Conservation (phyloP, 805 yeast species). For the Lachancea cidri region DNA sequence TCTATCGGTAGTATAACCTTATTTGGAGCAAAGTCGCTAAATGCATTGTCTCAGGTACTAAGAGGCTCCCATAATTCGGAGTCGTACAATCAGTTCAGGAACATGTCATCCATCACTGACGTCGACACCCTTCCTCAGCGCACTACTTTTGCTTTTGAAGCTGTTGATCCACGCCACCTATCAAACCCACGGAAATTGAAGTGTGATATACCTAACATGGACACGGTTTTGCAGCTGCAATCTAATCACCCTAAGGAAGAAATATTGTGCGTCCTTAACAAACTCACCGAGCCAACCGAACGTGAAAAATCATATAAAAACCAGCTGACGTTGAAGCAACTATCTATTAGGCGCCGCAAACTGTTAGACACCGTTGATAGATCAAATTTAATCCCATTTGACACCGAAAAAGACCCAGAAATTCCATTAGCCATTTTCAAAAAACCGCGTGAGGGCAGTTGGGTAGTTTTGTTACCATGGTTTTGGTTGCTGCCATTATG, state of each 20-base stretch:
- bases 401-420: slow-evolving; percentile 33
- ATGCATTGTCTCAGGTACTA: slow-evolving; percentile 52
- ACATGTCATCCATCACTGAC: slow-evolving; percentile 26
- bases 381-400: slow-evolving; percentile 14
- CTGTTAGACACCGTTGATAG: slow-evolving; percentile 8
- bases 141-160: slow-evolving; percentile 48
- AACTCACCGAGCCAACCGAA: slow-evolving; percentile 42
- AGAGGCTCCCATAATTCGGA: slow-evolving; percentile 30
- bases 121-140: slow-evolving; percentile 42
- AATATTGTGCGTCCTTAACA: slow-evolving; percentile 30
- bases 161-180: slow-evolving; percentile 66
- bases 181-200: slow-evolving; percentile 38
- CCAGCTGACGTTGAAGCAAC: slow-evolving; percentile 57
- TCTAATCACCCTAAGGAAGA: slow-evolving; percentile 16
- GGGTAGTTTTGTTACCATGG: slow-evolving; percentile 75
- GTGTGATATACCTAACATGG: slow-evolving; percentile 9
- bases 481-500: slow-evolving; percentile 82
- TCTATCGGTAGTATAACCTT: slow-evolving; percentile 77
- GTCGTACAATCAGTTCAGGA: slow-evolving; percentile 24
- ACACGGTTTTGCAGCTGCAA: slow-evolving; percentile 19
- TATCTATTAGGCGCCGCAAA: slow-evolving; percentile 36
- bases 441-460: slow-evolving; percentile 31
- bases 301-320: slow-evolving; percentile 51
- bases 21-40: slow-evolving; percentile 65
- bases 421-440: slow-evolving; percentile 56